phyloP scores from a whole-genome alignment of 2,329 filamentous ascomycete species.

The Colletotrichum camelliae region DNA sequence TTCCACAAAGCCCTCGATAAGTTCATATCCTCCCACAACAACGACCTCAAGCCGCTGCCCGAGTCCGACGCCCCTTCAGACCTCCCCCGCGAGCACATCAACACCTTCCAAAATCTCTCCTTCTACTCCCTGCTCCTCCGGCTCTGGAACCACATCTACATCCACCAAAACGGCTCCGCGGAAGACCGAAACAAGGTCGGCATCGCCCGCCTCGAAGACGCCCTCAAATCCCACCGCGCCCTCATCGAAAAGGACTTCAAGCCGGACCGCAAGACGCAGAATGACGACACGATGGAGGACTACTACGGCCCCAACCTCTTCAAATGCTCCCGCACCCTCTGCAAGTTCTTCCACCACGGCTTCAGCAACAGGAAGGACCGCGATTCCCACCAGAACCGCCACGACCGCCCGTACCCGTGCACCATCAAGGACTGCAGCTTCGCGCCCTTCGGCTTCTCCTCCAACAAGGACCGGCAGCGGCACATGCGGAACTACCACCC shows the following conservation, averaged over 20 bases:
- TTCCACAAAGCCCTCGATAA: not conserved
- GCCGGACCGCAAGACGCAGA: not conserved
- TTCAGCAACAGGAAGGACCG: conserved; percentile 34
- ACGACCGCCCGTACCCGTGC: conserved; percentile 46
- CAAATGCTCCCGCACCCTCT: conserved; percentile 46
- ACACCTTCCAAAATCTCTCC: conserved; percentile 11
- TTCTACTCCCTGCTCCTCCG: conserved; percentile 22
- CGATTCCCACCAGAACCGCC: conserved; percentile 41
- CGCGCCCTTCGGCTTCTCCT: conserved; percentile 41
- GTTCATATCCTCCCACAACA: not conserved
- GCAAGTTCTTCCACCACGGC: conserved; percentile 47
- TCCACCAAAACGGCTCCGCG: conserved; percentile 21
- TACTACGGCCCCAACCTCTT: conserved; percentile 43
- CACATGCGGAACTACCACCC: conserved; percentile 34
- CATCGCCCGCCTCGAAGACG: conserved; percentile 28
- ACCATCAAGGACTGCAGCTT: conserved; percentile 34
- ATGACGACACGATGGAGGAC: conserved; percentile 13
- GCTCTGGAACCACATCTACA: conserved; percentile 26
- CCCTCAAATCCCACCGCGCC: conserved; percentile 32
- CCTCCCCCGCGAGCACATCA: conserved; percentile 3
- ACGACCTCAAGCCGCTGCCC: not conserved
- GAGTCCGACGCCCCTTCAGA: not conserved
- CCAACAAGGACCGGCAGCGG: conserved; percentile 41
- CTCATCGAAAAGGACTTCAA: conserved; percentile 29
- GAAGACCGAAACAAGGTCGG: conserved; percentile 33